These are phyloP conservation scores for Tulasnella sp. DNA, from an alignment of 768 basidiomycete genomes.

Conservation along the genomic window DNA sequence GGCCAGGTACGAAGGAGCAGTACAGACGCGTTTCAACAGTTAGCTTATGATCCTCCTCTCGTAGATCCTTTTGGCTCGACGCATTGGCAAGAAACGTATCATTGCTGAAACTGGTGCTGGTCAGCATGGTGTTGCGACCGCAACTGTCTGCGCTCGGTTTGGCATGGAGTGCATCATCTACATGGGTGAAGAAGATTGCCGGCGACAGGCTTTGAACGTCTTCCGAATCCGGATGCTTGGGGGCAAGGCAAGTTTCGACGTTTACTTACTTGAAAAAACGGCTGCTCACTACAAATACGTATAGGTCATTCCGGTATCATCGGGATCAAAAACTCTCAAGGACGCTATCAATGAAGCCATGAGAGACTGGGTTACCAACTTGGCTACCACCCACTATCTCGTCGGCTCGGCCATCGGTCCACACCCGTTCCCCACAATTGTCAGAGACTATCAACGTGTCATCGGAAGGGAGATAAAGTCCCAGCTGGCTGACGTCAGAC, in stretches of 20 bases:
- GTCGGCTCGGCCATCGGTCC: constrained; percentile 97
- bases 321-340: constrained; percentile 92
- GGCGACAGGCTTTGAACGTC: constrained; percentile 93
- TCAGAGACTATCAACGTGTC: constrained; percentile 94
- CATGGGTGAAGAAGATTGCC: constrained; percentile 97
- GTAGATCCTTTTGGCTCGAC: constrained; percentile 87
- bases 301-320: constrained; percentile 88
- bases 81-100: constrained; percentile 92
- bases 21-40: background rate
- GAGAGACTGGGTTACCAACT: constrained; percentile 97
- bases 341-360: constrained; percentile 98
- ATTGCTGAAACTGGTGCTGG: constrained; percentile 99
- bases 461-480: constrained; percentile 93
- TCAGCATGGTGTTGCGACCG: constrained; percentile 98
- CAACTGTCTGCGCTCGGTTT: constrained; percentile 96
- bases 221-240: constrained; percentile 98
- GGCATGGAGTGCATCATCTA: constrained; percentile 93
- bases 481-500: constrained; percentile 65
- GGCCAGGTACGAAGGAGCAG: constrained; percentile 64
- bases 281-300: background rate
- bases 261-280: background rate
- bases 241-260: constrained; percentile 57
- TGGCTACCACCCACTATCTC: constrained; percentile 90
- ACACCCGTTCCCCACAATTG: constrained; percentile 98
- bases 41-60: constrained; percentile 22